phyloP scores from a whole-genome alignment of 805 yeast genomes.

The Candida vaughaniae region DNA sequence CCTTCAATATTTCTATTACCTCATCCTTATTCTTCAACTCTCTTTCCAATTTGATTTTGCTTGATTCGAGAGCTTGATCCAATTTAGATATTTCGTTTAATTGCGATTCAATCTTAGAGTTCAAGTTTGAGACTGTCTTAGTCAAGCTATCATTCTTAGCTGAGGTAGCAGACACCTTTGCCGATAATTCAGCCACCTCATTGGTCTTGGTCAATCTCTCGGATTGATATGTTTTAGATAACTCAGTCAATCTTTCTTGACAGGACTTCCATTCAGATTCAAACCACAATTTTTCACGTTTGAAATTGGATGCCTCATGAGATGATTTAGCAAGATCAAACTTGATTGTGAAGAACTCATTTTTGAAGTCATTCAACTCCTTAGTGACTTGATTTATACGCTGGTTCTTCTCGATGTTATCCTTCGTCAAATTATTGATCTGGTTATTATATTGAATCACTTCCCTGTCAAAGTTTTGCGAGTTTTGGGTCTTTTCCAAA shows the following conservation, averaged over 20 bases:
- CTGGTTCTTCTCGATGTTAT: constrained; percentile 37
- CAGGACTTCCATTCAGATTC: constrained; percentile 34
- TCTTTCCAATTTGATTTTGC: constrained; percentile 41
- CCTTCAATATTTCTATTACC: constrained; percentile 53
- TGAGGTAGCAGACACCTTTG: constrained; percentile 24
- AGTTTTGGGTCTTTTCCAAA: constrained; percentile 11
- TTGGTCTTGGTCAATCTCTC: constrained; percentile 31
- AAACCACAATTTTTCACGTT: constrained; percentile 40
- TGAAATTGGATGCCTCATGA: constrained; percentile 34
- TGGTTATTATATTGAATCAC: constrained; percentile 26
- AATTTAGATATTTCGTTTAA: constrained; percentile 18
- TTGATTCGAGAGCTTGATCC: constrained; percentile 38
- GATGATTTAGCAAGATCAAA: constrained; percentile 32
- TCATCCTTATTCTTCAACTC: constrained; percentile 56
- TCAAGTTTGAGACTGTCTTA: constrained; percentile 45
- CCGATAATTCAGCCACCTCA: constrained; percentile 25
- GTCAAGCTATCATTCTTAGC: constrained; percentile 40
- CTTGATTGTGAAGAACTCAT: constrained; percentile 35
- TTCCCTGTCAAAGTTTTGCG: constrained; percentile 21
- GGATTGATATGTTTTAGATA: constrained; percentile 38
- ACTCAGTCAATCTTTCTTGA: constrained; percentile 37
- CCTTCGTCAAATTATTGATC: constrained; percentile 26
- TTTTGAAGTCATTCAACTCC: constrained; percentile 36
- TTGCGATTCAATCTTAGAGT: constrained; percentile 38
- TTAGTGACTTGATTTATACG: constrained; percentile 33